These are phyloP conservation scores for Nyssa sinensis DNA, from an alignment of 148 eudicot species.

Conservation along the genomic window DNA sequence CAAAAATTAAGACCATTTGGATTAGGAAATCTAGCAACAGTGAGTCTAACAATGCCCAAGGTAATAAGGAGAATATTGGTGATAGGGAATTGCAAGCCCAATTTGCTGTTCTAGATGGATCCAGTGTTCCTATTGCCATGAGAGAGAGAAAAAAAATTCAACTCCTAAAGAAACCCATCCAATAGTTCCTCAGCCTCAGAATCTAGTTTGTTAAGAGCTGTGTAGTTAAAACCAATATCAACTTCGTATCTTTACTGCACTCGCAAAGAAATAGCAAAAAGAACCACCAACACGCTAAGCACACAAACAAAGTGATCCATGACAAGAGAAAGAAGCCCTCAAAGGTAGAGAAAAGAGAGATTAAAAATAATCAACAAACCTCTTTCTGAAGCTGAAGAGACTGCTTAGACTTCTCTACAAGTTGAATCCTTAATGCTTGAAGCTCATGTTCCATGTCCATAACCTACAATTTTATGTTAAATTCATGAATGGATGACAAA, in stretches of 20 bases:
- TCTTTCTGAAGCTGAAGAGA: constrained; percentile 88
- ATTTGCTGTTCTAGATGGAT: too few species aligned
- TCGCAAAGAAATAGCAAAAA: background rate
- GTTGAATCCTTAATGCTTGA: constrained; percentile 83
- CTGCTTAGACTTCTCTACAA: constrained; percentile 79
- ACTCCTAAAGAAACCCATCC: too few species aligned
- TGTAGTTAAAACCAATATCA: background rate
- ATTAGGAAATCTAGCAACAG: too few species aligned
- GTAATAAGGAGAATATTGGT: too few species aligned
- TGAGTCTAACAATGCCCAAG: too few species aligned
- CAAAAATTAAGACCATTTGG: too few species aligned
- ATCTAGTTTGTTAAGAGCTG: too few species aligned
- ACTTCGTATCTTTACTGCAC: background rate
- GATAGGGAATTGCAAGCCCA: too few species aligned
- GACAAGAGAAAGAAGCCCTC: background rate
- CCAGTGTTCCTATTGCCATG: too few species aligned
- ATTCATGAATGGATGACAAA: background rate
- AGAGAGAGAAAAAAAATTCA: too few species aligned
- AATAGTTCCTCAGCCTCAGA: too few species aligned
- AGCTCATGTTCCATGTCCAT: constrained; percentile 99
- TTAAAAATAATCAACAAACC: constrained; percentile 38
- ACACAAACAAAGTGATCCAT: background rate
- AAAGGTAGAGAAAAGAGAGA: background rate
- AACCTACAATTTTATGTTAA: constrained; percentile 52
- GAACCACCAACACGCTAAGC: background rate